A percentile compares a stretch with the other conserved stretches of the same genome.
These are phyloP conservation scores for Boletus mariae DNA, from an alignment of 1,284 basidiomycete species.

Conservation along the genomic window DNA sequence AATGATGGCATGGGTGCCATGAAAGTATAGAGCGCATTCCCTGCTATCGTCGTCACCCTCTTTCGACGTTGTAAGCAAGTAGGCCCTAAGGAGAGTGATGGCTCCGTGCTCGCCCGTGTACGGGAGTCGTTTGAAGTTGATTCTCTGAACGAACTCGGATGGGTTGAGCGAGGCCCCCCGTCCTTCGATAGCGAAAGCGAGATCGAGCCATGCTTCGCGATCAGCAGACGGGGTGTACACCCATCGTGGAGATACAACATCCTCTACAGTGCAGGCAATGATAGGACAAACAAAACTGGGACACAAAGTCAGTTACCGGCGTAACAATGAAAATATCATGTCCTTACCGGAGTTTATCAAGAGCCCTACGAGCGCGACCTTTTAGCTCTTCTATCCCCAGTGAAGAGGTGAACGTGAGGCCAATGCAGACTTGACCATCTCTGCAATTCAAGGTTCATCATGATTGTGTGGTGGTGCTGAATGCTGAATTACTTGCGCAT, in stretches of 20 bases:
- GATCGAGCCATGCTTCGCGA: slow-evolving; percentile 22
- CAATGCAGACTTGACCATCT: slow-evolving; percentile 15
- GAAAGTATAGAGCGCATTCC: slow-evolving; percentile 23
- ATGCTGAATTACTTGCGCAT: slow-evolving; percentile 10
- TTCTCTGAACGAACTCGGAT: slow-evolving; percentile 15
- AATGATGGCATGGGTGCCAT: slow-evolving; percentile 14
- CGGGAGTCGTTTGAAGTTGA: slow-evolving; percentile 17
- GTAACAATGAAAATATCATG: background rate
- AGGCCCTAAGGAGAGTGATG: slow-evolving; percentile 11
- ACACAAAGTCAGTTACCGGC: too few species aligned
- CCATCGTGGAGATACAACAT: slow-evolving; percentile 13
- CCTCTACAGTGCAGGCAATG: slow-evolving; percentile 18
- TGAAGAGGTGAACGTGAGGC: slow-evolving; percentile 14
- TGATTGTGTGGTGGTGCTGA: background rate
- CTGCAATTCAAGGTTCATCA: slow-evolving; percentile 1
- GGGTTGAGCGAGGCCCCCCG: slow-evolving; percentile 17
- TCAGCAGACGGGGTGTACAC: slow-evolving; percentile 19
- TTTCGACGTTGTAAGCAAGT: slow-evolving; percentile 15
- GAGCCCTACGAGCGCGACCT: slow-evolving; percentile 12
- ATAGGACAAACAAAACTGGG: slow-evolving; percentile 21
- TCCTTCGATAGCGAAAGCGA: slow-evolving; percentile 17
- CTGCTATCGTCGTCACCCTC: background rate
- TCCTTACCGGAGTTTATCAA: slow-evolving; percentile 21
- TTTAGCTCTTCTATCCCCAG: slow-evolving; percentile 8
- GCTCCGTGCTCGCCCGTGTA: slow-evolving; percentile 11